Evolutionary conservation across 306 rosid species (phyloP).

Genomic region (Quercus bicolor): DNA sequence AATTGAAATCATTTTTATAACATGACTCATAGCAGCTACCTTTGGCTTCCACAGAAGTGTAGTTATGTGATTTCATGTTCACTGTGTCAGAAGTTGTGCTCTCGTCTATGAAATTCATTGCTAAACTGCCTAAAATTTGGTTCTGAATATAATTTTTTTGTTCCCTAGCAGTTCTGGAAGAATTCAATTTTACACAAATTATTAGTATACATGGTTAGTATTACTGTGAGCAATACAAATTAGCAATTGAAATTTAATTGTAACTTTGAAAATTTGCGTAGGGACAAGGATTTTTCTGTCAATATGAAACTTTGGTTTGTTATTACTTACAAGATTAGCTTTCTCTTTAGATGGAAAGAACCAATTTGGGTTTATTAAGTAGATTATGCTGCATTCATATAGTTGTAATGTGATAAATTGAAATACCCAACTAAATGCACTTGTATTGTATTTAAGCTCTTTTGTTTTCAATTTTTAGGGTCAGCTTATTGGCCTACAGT

Average conservation of each 20-base stretch:
- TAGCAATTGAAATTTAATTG: not conserved
- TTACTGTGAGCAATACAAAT: not conserved
- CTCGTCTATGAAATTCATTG: not conserved
- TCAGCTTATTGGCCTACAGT: slow-evolving; percentile 83
- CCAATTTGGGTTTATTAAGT: not conserved
- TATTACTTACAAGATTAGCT: not conserved
- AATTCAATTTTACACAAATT: not conserved
- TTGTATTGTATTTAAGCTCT: not conserved
- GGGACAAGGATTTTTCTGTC: not conserved
- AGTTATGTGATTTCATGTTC: not conserved
- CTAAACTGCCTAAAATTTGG: not conserved
- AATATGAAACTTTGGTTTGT: not conserved
- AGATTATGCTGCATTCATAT: not conserved
- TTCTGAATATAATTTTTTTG: not conserved
- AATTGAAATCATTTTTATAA: not conserved
- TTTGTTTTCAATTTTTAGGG: slow-evolving; percentile 37
- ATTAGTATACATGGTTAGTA: not conserved
- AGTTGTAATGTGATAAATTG: not conserved
- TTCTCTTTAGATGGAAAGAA: not conserved
- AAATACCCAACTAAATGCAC: not conserved
- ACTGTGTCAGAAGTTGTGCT: not conserved
- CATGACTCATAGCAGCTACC: not conserved
- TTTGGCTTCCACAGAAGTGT: not conserved
- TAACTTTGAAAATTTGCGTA: not conserved
- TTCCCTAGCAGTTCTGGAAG: not conserved